phyloP scores from a whole-genome alignment of 495 filamentous ascomycete species.

The Talaromyces borbonicus region DNA sequence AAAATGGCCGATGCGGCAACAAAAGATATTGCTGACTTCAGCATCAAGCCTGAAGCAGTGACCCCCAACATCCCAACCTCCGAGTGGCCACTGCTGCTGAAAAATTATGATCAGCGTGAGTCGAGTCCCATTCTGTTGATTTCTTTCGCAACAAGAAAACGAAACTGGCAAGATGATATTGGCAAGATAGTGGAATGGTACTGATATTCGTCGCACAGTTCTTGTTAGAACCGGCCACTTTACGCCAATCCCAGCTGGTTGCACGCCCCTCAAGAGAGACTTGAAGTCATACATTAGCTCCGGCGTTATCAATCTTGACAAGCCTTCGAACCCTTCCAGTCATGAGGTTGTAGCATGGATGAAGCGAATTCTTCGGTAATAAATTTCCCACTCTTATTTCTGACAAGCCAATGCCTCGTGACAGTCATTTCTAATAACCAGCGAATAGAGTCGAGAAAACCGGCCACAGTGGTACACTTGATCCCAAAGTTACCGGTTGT shows the following conservation, averaged over 20 bases:
- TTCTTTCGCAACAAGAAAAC: too few species aligned
- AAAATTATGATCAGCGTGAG: conserved; percentile 79
- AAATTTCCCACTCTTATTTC: too few species aligned
- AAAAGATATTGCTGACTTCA: conserved; percentile 60
- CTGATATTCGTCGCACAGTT: conserved; percentile 41
- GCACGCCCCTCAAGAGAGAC: conserved; percentile 76
- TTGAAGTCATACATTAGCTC: conserved; percentile 91
- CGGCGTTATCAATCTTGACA: conserved; percentile 97
- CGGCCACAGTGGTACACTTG: conserved; percentile 92
- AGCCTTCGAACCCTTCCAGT: conserved; percentile 93
- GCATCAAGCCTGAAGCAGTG: conserved; percentile 76
- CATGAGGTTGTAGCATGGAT: conserved; percentile 99
- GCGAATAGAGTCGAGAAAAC: conserved; percentile 87
- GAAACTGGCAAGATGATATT: too few species aligned
- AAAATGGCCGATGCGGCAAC: conserved; percentile 49
- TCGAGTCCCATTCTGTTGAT: conserved; percentile 7
- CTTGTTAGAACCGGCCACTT: conserved; percentile 85
- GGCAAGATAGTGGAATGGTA: too few species aligned
- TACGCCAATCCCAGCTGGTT: conserved; percentile 86
- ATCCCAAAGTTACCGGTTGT: conserved; percentile 90
- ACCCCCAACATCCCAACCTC: conserved; percentile 64
- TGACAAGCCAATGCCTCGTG: too few species aligned
- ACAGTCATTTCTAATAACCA: not conserved
- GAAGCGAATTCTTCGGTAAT: conserved; percentile 86
- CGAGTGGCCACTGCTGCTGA: conserved; percentile 81